Conservation (phyloP, 2,329 filamentous ascomycete genomes). For the Simplicillium sp. region DNA sequence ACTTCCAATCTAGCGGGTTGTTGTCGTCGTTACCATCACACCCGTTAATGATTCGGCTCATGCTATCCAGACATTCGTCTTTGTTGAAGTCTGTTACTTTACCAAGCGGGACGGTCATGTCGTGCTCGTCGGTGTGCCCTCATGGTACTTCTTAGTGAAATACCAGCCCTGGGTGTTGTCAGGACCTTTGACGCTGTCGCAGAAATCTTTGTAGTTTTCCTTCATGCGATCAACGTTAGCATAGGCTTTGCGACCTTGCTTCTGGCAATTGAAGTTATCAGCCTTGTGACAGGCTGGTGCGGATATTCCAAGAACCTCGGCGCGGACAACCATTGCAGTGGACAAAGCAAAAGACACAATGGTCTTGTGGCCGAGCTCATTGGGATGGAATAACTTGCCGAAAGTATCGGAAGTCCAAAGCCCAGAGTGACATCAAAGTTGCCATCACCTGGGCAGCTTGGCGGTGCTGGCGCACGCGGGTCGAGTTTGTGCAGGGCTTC, state of each 20-base stretch:
- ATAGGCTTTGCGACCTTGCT: slow-evolving; percentile 12
- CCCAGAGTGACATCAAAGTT: slow-evolving; percentile 6
- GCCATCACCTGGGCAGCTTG: slow-evolving; percentile 16
- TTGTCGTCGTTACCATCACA: slow-evolving; percentile 10
- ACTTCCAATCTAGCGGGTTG: slow-evolving; percentile 21
- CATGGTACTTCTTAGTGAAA: slow-evolving; percentile 12
- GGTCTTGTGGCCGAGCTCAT: no score
- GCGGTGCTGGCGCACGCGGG: slow-evolving; percentile 12
- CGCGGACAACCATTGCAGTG: slow-evolving; percentile 9
- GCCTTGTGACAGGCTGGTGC: slow-evolving; percentile 6
- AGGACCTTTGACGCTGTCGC: slow-evolving; percentile 11
- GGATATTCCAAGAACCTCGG: slow-evolving; percentile 11
- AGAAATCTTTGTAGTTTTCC: slow-evolving; percentile 17
- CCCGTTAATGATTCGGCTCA: no score
- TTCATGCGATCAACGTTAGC: slow-evolving; percentile 12
- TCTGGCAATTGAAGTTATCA: slow-evolving; percentile 16
- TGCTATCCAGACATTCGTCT: no score
- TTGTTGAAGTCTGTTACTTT: no score
- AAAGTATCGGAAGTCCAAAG: no score
- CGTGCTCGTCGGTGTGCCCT: slow-evolving; percentile 17
- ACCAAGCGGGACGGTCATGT: slow-evolving; percentile 10
- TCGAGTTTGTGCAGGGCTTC: slow-evolving; percentile 13
- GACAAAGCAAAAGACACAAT: slow-evolving; percentile 16
- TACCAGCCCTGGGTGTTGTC: slow-evolving; percentile 12
- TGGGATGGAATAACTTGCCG: no score